Percentiles rank a stretch among this genome's conserved stretches.
These are phyloP conservation scores for Malassezia globosa DNA, from an alignment of 1,284 basidiomycete genomes.

Conservation along the genomic window DNA sequence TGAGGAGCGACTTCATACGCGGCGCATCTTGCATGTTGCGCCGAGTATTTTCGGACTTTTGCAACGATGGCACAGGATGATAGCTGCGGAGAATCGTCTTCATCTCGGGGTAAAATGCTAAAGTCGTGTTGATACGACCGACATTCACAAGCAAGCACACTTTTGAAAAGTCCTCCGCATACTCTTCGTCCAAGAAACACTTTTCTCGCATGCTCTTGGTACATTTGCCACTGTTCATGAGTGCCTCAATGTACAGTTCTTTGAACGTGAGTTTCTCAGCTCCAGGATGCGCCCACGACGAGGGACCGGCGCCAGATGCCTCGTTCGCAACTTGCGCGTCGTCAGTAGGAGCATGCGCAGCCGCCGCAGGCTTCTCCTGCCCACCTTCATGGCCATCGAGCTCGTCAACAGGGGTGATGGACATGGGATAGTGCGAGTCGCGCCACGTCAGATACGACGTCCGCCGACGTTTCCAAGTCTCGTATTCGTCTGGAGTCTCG, in stretches of 20 bases:
- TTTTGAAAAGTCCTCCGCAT: conserved; percentile 66
- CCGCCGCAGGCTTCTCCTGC: neutral
- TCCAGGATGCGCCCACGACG: conserved; percentile 30
- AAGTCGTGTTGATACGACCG: conserved; percentile 84
- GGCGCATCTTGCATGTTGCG: conserved; percentile 71
- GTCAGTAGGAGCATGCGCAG: no score
- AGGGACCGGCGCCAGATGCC: neutral
- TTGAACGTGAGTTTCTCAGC: conserved; percentile 55
- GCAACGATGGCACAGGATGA: conserved; percentile 68
- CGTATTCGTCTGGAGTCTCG: conserved; percentile 28
- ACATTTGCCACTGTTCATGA: conserved; percentile 68
- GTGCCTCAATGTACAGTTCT: conserved; percentile 69
- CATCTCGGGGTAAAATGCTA: conserved; percentile 68
- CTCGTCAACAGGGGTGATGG: conserved; percentile 13
- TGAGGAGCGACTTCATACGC: conserved; percentile 63
- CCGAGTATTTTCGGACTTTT: conserved; percentile 55
- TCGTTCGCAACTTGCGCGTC: conserved; percentile 12
- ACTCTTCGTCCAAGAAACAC: conserved; percentile 65
- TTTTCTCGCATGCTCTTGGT: conserved; percentile 77
- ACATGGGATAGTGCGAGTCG: conserved; percentile 10
- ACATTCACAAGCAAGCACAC: conserved; percentile 75
- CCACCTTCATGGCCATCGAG: no score
- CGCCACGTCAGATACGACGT: conserved; percentile 11
- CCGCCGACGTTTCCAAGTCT: conserved; percentile 20
- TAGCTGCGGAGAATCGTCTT: conserved; percentile 68